Base-by-base conservation (phyloP, 441 rosid species). In the Jatropha podagrica region DNA sequence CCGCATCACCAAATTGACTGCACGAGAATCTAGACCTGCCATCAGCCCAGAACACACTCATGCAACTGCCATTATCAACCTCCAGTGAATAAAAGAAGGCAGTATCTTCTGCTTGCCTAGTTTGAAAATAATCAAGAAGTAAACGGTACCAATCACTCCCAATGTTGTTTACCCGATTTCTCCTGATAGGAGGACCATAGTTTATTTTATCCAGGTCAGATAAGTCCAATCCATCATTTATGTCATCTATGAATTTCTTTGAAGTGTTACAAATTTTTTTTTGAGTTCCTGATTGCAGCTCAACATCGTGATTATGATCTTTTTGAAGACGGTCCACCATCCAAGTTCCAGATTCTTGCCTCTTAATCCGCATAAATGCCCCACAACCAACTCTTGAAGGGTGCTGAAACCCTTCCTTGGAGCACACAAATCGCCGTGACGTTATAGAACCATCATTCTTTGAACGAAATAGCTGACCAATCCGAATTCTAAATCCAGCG, bases 351-450 rank as follows among this genome's bases (percentile, higher is more conserved):
- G 81, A 83, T 55, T 87, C 95, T 76, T 90, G 95, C 66, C 88
- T 87, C 87, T 89, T 95, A 66, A 95, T 91, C 83, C 95, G 88
- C 97, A 92, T 92, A 85, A 86, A 92, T 78, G 97, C 97, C 26
- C 96, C 93, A 76, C 98, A 92, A 0, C 98, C 98, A 46, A 92
- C 85, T 75, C 97, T 88, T 18, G 97, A 90, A 55, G 98, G 98
- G 79, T 92, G 98, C 80, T 92, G 93, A 82, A 91, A 91, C 59
- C 98, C 97, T 83, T 95, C 98, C 85, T 89, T 95, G 0, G 96
- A 95, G 84, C 97, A 95, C 27, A 95, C 98, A 81, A 95, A 95
- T 79, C 92, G 86, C 75, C 97, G 73, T 14, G 94, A 91, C 42
- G 98, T 95, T 73, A 95, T 85, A 4, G 93, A 91, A 4, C 97